Percentiles rank a stretch among this genome's conserved stretches.
Evolutionary conservation across 1,139 yeast genomes (phyloP).

Genomic region (Taiozyma sp.): DNA sequence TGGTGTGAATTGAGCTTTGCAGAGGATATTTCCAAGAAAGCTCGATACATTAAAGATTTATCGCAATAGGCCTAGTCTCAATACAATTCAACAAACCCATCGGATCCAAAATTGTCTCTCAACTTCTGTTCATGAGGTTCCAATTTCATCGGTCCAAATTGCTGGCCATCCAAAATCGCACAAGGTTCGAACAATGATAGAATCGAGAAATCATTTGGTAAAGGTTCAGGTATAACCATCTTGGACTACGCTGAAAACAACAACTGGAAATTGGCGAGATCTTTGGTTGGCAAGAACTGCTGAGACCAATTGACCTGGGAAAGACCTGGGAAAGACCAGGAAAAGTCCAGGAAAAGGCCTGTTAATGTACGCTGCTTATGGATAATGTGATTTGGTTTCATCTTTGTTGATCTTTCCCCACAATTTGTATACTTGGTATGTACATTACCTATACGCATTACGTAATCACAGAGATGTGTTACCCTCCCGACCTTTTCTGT

Average conservation of each 20-base stretch:
- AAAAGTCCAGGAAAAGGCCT: too few species aligned
- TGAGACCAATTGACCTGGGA: slow-evolving; percentile 14
- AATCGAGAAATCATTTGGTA: slow-evolving; percentile 46
- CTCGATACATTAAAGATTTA: slow-evolving; percentile 52
- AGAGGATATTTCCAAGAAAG: slow-evolving; percentile 54
- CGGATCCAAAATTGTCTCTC: slow-evolving; percentile 55
- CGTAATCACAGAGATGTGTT: too few species aligned
- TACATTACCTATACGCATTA: too few species aligned
- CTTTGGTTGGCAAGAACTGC: slow-evolving; percentile 54
- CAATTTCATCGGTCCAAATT: slow-evolving; percentile 62
- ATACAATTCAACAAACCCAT: slow-evolving; percentile 39
- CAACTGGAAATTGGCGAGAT: slow-evolving; percentile 54
- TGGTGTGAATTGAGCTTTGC: slow-evolving; percentile 58
- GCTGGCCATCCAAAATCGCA: slow-evolving; percentile 75
- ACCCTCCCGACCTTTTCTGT: too few species aligned
- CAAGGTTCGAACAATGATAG: slow-evolving; percentile 43
- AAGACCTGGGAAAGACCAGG: too few species aligned
- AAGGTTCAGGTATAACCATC: slow-evolving; percentile 57
- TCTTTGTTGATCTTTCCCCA: too few species aligned
- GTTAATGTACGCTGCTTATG: too few species aligned
- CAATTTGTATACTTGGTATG: too few species aligned
- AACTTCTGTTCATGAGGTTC: slow-evolving; percentile 70
- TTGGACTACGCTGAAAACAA: slow-evolving; percentile 65
- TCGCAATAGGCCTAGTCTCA: slow-evolving; percentile 45
- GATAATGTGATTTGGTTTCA: too few species aligned